Percentiles rank a stretch among this genome's conserved stretches.
Evolutionary conservation across 371 early-diverging fungal species (phyloP).

Genomic region (Actinomortierella ambigua): DNA sequence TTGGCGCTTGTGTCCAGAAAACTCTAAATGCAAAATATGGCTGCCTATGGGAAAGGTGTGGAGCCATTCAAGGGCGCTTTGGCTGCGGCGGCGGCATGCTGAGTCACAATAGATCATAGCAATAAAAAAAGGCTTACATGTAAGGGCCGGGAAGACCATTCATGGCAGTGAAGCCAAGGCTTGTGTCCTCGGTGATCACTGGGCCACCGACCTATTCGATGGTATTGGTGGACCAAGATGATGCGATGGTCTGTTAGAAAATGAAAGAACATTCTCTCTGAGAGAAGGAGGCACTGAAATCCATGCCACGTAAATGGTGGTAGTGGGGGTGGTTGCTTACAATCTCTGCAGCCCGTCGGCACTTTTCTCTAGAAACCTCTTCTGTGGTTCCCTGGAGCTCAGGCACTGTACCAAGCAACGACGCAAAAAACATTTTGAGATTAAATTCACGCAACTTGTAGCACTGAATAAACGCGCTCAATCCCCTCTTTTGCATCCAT

Average conservation of each 20-base stretch:
- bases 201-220: conserved; percentile 71
- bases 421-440: background rate
- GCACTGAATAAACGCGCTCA: background rate
- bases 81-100: no score
- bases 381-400: conserved; percentile 87
- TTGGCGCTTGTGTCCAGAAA: no score
- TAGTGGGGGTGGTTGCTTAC: conserved; percentile 30
- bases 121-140: conserved; percentile 55
- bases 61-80: no score
- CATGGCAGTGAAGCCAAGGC: conserved; percentile 91
- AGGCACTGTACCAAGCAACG: conserved; percentile 58
- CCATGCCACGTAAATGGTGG: background rate
- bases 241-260: no score
- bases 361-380: conserved; percentile 84
- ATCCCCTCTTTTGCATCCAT: background rate
- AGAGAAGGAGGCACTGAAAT: no score
- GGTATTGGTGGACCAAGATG: no score
- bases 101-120: background rate
- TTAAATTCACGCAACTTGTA: background rate
- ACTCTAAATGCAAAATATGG: no score
- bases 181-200: conserved; percentile 94
- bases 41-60: no score
- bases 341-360: conserved; percentile 71
- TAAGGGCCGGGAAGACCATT: conserved; percentile 92
- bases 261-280: no score